Conservation (phyloP, 2,329 filamentous ascomycete genomes). For the Penicillium sp. region DNA sequence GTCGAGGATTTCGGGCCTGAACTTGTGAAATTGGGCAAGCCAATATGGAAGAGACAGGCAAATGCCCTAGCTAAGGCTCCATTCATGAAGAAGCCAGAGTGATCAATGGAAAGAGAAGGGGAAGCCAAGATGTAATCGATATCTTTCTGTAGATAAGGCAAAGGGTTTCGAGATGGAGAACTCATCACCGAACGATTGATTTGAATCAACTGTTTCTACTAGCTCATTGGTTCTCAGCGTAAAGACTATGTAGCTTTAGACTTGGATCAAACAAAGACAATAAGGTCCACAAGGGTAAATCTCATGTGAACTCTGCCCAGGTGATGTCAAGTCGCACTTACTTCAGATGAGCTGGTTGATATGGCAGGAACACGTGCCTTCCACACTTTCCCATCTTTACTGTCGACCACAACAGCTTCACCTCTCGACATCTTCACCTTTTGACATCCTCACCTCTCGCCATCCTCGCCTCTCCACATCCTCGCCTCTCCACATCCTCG, state of each 20-base stretch:
- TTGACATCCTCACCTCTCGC: neutral
- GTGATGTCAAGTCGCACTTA: neutral
- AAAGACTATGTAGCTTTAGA: neutral
- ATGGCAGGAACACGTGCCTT: neutral
- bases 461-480: no score
- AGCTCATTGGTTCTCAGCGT: neutral
- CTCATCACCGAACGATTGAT: neutral
- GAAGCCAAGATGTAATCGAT: neutral
- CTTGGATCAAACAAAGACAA: neutral
- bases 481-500: no score
- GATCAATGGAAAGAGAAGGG: neutral
- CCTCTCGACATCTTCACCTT: neutral
- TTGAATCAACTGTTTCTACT: neutral
- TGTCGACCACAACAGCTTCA: neutral
- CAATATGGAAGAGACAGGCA: constrained; percentile 33
- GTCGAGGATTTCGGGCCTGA: constrained; percentile 39
- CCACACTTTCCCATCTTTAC: neutral
- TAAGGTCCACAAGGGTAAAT: neutral
- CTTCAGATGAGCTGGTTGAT: neutral
- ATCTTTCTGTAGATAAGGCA: neutral
- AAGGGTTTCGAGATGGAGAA: neutral
- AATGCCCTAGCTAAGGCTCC: neutral
- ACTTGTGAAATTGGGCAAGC: constrained; percentile 33
- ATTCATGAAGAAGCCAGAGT: neutral
- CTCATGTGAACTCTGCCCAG: neutral